These are phyloP conservation scores for Hyphochytrium catenoides DNA, from an alignment of 352 stramenopile species.

Conservation along the genomic window DNA sequence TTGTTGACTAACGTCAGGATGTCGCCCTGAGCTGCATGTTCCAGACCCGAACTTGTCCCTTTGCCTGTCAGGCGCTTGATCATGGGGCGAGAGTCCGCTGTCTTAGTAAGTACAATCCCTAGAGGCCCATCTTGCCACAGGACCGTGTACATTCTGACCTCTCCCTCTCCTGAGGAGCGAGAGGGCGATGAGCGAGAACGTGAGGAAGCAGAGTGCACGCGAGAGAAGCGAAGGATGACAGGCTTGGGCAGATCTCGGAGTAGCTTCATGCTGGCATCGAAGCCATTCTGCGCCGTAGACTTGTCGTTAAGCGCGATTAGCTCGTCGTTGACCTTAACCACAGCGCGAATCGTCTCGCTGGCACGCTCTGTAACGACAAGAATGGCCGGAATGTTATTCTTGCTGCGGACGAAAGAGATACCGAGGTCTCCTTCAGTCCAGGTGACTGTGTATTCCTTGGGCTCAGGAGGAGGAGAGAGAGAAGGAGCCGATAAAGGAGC, in stretches of 20 bases:
- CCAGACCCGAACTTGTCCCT: slow-evolving; percentile 38
- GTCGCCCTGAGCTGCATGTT: slow-evolving; percentile 49
- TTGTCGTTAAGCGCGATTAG: slow-evolving; percentile 5
- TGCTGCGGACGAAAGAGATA: too few species aligned
- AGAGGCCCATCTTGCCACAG: slow-evolving; percentile 41
- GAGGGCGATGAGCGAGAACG: too few species aligned
- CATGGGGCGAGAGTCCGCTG: slow-evolving; percentile 29
- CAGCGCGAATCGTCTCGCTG: too few species aligned
- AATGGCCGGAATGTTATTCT: too few species aligned
- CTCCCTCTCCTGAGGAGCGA: too few species aligned
- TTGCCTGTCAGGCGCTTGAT: slow-evolving; percentile 41
- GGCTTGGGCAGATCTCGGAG: slow-evolving; percentile 64
- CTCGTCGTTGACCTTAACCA: slow-evolving; percentile 2
- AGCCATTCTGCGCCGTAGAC: slow-evolving; percentile 9
- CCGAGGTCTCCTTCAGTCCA: too few species aligned
- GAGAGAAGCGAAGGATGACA: slow-evolving; percentile 39
- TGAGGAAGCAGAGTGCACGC: not conserved
- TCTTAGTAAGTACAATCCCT: slow-evolving; percentile 50
- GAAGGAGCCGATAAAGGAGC: too few species aligned
- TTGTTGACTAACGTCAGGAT: slow-evolving; percentile 55
- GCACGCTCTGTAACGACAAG: too few species aligned
- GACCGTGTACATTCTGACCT: slow-evolving; percentile 46
- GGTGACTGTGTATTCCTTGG: too few species aligned
- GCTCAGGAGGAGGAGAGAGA: too few species aligned
- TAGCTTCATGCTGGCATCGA: slow-evolving; percentile 60